Evolutionary conservation across 2,329 filamentous ascomycete genomes (phyloP), one percentile per base, ranked within the genome.

Genomic region (Alternaria triticina): DNA sequence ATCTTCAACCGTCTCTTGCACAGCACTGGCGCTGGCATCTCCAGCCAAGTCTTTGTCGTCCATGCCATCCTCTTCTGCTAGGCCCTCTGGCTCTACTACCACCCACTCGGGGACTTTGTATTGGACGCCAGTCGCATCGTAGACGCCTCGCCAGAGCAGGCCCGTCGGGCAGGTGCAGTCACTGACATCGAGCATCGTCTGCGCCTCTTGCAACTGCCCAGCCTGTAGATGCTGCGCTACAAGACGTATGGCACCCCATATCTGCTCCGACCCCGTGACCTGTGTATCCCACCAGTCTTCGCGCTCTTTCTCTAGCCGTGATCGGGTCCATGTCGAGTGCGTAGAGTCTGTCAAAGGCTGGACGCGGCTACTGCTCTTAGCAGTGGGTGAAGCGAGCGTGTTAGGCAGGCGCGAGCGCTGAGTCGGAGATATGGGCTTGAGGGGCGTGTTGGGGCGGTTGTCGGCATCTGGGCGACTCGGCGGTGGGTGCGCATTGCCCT

Each of bases 221-320:
- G 75, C 71, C 82, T 90, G 90, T 65, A 97, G 78, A 7, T 92
- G 82, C 64, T 91, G 87, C 17, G 93, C 84, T 0, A 90, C 91
- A 1, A 88, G 83, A 49, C 86, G 86, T 13, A 97, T 79, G 0
- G 92, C 90, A 70, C 88, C 88, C 95, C 95, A 98, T 25, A 96
- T 86, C 79, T 97, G 92, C 5, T 86, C 74, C 5, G 88, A 86
- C 3, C 93, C 93, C 0, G 91, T 91, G 15, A 96, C 92, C 50
- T 93, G 85, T 2, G 94, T 97, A 65, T 97, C 94, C 80, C 97
- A 98, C 84, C 96, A 97, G 65, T 93, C 93, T 52, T 82, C 82
- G 52, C 95, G 87, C 81, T 97, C 92, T 30, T 85, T 85, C 62
- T 89, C 87, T 3, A 97, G 83, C 57, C 90, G 83, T 15, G 81